Base-by-base conservation (phyloP, 768 basidiomycete species). In the Amyloporia xantha region DNA sequence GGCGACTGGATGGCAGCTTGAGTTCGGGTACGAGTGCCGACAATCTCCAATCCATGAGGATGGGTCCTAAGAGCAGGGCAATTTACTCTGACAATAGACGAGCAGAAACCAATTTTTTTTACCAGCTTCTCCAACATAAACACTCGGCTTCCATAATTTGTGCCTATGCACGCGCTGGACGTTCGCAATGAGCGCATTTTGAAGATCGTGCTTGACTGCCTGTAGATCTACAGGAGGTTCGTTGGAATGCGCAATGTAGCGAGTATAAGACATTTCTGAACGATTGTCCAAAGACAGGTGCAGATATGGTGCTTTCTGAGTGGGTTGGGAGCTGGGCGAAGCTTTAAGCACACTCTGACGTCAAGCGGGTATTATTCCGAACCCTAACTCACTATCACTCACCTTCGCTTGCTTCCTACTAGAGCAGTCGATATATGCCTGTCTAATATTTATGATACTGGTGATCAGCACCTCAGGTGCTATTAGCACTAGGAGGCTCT, bases 1-100 rank as follows among this genome's bases (percentile, higher is more conserved):
- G n/a, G 12, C 46, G 49, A 2, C 44, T 51, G 27, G 23, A 39
- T 4, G 51, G 49, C 33, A 50, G 21, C n/a, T 38, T 15, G 5
- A 54, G n/a, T 38, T 15, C n/a, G 50, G 49, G 19, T 33, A 37
- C 15, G 33, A 21, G 41, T 36, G 37, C 53, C 1, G 48, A 57
- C 12, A 43, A 40, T 41, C 50, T 45, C 49, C 50, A 50, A 55
- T 63, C 56, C 59, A 60, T 60, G 30, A 63, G 55, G n/a, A 59
- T 48, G 24, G 51, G 41, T 1, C 60, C 62, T 63, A 45, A 1
- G n/a, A n/a, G n/a, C n/a, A n/a, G n/a, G n/a, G n/a, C 6, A 7
- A 12, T 3, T 27, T 24, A 20, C 20, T 24, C 17, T 5, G 3
- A 11, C 17, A 2, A n/a, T 23, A 6, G 27, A 3, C 5, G 42